Percentiles rank a stretch among this genome's conserved stretches.
Evolutionary conservation across 768 basidiomycete species (phyloP).

Genomic region (Harrya chromipes): DNA sequence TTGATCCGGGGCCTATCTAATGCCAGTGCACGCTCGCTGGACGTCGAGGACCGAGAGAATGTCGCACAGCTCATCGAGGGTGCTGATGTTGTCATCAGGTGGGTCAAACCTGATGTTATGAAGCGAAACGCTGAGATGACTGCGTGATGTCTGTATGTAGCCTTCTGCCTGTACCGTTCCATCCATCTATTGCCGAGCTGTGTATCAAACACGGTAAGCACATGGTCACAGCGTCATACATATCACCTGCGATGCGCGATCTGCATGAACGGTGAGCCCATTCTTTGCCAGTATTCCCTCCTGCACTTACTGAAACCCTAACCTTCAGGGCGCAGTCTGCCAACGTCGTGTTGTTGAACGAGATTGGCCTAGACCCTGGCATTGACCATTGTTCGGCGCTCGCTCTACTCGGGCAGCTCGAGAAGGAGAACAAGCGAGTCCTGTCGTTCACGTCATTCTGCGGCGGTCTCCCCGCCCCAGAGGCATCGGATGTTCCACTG

Average conservation of each 20-base stretch:
- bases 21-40: constrained; percentile 54
- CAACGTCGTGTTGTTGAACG: constrained; percentile 76
- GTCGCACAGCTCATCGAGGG: constrained; percentile 53
- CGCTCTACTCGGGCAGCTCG: constrained; percentile 55
- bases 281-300: not conserved
- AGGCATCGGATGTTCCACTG: constrained; percentile 54
- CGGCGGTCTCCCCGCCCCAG: constrained; percentile 86
- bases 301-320: not conserved
- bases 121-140: not conserved
- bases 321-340: constrained; percentile 52
- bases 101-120: constrained; percentile 12
- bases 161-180: constrained; percentile 75
- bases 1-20: constrained; percentile 45
- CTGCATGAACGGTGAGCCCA: constrained; percentile 57
- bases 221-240: constrained; percentile 90
- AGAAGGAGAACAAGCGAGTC: constrained; percentile 50
- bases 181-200: constrained; percentile 63
- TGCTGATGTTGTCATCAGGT: constrained; percentile 87
- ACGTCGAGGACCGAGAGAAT: constrained; percentile 48
- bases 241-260: constrained; percentile 70
- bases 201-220: constrained; percentile 72
- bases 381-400: constrained; percentile 89
- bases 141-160: constrained; percentile 38
- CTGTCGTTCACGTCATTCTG: constrained; percentile 87
- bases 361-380: constrained; percentile 88